These are phyloP conservation scores for Cystobasidiaceae sp. DNA, from an alignment of 1,284 basidiomycete genomes.

Conservation along the genomic window DNA sequence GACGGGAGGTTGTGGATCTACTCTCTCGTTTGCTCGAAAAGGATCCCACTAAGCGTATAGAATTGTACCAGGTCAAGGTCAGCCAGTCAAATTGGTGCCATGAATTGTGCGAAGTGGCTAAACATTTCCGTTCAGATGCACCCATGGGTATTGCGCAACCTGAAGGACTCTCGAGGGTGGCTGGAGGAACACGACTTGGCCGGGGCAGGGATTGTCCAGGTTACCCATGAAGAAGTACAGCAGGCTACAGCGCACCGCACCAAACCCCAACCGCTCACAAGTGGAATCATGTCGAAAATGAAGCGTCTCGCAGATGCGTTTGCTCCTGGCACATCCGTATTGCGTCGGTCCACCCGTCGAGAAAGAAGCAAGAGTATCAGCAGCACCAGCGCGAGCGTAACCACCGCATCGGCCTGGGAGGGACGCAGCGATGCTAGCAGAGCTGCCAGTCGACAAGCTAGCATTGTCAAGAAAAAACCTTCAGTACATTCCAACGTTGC, in stretches of 20 bases:
- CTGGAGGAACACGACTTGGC: slow-evolving; percentile 65
- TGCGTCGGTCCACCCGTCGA: slow-evolving; percentile 1
- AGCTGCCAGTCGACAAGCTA: slow-evolving; percentile 30
- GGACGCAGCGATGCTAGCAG: slow-evolving; percentile 27
- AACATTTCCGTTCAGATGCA: slow-evolving; percentile 35
- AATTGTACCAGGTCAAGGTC: slow-evolving; percentile 79
- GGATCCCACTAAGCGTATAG: slow-evolving; percentile 70
- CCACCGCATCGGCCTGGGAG: slow-evolving; percentile 25
- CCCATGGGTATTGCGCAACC: slow-evolving; percentile 74
- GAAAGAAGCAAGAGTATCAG: slow-evolving; percentile 26
- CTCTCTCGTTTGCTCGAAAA: slow-evolving; percentile 76
- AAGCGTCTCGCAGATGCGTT: slow-evolving; percentile 31
- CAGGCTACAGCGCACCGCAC: slow-evolving; percentile 52
- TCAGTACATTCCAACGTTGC: background rate
- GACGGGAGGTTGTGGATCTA: slow-evolving; percentile 63
- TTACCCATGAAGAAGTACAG: slow-evolving; percentile 74
- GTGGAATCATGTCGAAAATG: slow-evolving; percentile 14
- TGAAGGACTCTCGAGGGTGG: slow-evolving; percentile 71
- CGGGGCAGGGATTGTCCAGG: slow-evolving; percentile 57
- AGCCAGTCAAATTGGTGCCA: background rate
- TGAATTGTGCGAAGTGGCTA: background rate
- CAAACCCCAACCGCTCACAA: background rate
- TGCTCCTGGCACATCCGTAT: slow-evolving; percentile 3
- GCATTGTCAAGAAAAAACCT: slow-evolving; percentile 29
- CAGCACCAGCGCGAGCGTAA: slow-evolving; percentile 30